Evolutionary conservation across 2,329 filamentous ascomycete species (phyloP).

Genomic region (Cladophialophora psammophila): DNA sequence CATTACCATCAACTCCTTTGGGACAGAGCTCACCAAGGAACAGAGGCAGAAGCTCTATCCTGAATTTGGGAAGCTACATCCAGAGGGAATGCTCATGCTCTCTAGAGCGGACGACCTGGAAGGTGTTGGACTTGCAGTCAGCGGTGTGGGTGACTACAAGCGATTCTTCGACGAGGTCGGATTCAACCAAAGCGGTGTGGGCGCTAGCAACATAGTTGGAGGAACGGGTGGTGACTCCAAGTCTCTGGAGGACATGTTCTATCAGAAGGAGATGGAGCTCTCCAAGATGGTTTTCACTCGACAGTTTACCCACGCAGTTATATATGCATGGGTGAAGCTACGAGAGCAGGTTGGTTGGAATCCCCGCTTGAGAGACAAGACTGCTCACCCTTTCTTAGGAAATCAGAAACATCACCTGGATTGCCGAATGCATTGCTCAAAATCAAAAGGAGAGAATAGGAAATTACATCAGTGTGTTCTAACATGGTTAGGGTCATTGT

Average conservation of each 20-base stretch:
- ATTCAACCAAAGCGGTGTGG: conserved; percentile 73
- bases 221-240: conserved; percentile 81
- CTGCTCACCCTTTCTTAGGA: conserved; percentile 66
- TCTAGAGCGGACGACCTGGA: conserved; percentile 94
- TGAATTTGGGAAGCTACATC: conserved; percentile 86
- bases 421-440: conserved; percentile 98
- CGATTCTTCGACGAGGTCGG: conserved; percentile 93
- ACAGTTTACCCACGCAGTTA: conserved; percentile 92
- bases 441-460: conserved; percentile 99
- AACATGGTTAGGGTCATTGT: conserved; percentile 42
- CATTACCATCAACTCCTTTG: conserved; percentile 98
- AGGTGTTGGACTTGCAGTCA: conserved; percentile 89
- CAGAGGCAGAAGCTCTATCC: conserved; percentile 98
- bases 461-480: conserved; percentile 99
- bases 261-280: conserved; percentile 99
- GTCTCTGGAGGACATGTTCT: conserved; percentile 96
- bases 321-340: conserved; percentile 97
- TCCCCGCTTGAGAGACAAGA: neutral
- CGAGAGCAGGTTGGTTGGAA: conserved; percentile 81
- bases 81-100: conserved; percentile 93
- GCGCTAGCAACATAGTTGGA: conserved; percentile 83
- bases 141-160: conserved; percentile 93
- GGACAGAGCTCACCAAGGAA: conserved; percentile 90
- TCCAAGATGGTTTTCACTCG: conserved; percentile 93
- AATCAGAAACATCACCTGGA: conserved; percentile 99